Evolutionary conservation across 192 early-diverging fungal genomes (phyloP), one percentile per base, ranked within the genome.

Genomic region (Glomus cerebriforme): DNA sequence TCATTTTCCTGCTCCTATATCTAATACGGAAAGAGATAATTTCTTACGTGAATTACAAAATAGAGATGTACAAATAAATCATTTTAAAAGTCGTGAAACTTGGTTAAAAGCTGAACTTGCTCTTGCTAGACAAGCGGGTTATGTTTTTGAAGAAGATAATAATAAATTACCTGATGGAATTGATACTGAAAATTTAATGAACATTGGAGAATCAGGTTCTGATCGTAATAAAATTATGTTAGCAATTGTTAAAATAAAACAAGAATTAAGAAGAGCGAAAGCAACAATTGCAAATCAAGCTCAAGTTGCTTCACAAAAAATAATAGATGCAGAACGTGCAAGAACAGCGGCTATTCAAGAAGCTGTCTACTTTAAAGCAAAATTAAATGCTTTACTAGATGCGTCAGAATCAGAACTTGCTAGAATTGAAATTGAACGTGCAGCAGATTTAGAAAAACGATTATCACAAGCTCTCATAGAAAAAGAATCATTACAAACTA

Each of bases 261-360:
- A 84, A 1, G 87, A 90, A 70, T 64, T 88, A n/a, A 78, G 83
- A 10, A 80, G 82, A 34, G 82, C 85, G 8, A 86, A 85, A 34
- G 71, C 79, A 8, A 80, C 78, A 10, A 85, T 88, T 79, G 84
- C 79, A 6, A 83, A 83, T 7, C 86, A 88, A 47, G 80, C 84
- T 1, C 85, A 90, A 75, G 71, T 79, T 5, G 80, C 88, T 10
- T 86, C 85, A 22, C 75, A 85, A 59, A 87, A 84, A 60, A 70
- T 90, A 27, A 78, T 78, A 6, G 84, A 86, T 19, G 84, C 87
- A 31, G 87, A 90, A 29, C 79, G 83, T 17, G 81, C 87, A 27
- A 80, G 86, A 0, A 84, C 83, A 1, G 87, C 86, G 22, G 89
- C 89, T 3, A 69, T 90, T 19, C 84, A 90, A 64, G 89, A 90